Conservation (phyloP, 2,329 filamentous ascomycete species). For the Phyllosticta citriasiana region DNA sequence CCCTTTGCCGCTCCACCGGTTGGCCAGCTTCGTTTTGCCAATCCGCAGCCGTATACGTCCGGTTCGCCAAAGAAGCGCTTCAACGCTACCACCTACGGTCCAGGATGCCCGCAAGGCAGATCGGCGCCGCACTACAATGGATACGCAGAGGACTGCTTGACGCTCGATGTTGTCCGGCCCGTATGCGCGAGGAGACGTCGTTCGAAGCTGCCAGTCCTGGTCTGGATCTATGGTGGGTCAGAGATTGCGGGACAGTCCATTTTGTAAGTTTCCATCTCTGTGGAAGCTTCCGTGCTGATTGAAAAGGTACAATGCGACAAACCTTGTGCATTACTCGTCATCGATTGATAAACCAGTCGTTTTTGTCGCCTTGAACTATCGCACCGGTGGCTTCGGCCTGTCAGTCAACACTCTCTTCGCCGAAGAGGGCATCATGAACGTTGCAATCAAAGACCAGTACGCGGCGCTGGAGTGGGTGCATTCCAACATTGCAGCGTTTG, state of each 20-base stretch:
- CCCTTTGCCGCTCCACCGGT: slow-evolving; percentile 8
- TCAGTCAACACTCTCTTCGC: slow-evolving; percentile 43
- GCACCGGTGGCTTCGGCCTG: slow-evolving; percentile 65
- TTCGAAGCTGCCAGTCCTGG: slow-evolving; percentile 31
- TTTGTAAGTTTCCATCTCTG: not conserved
- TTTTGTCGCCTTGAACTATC: slow-evolving; percentile 70
- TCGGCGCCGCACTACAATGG: not conserved
- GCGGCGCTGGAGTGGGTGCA: slow-evolving; percentile 37
- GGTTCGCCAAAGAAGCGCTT: slow-evolving; percentile 33
- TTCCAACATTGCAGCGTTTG: slow-evolving; percentile 34
- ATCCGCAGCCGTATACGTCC: slow-evolving; percentile 8
- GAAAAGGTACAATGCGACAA: slow-evolving; percentile 21
- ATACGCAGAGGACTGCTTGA: slow-evolving; percentile 21
- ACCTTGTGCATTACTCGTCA: slow-evolving; percentile 15
- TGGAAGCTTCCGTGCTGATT: slow-evolving; percentile 11
- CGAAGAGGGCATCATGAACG: slow-evolving; percentile 43
- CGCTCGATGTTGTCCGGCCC: slow-evolving; percentile 21
- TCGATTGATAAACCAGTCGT: slow-evolving; percentile 53
- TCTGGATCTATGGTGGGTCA: slow-evolving; percentile 15
- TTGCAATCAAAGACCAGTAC: slow-evolving; percentile 38
- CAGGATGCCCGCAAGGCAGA: slow-evolving; percentile 33
- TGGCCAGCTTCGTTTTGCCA: slow-evolving; percentile 9
- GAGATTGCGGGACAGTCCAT: not conserved
- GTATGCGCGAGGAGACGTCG: slow-evolving; percentile 29
- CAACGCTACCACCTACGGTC: slow-evolving; percentile 31